Conservation (phyloP, 345 rosid genomes). For the Salix dunnii region DNA sequence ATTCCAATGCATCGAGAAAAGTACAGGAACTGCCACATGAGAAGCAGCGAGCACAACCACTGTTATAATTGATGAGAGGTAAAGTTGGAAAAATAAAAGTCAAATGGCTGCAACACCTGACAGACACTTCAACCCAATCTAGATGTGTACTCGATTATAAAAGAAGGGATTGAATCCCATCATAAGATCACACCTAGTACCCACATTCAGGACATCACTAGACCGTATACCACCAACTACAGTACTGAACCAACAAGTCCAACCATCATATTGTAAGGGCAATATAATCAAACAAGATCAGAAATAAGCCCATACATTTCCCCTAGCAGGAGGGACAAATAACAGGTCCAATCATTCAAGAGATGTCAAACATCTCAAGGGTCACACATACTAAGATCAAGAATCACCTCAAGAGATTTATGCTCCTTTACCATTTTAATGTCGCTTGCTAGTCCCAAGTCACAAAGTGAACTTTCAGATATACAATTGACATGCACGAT, state of each 20-base stretch:
- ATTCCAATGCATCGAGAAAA: not conserved
- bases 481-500: conserved; percentile 68
- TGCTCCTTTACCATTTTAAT: conserved; percentile 58
- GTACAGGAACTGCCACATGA: not conserved
- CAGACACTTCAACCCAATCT: too few relatives aligned
- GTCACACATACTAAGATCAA: not conserved
- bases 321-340: not conserved
- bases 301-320: not conserved
- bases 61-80: too few relatives aligned
- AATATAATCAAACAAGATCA: not conserved
- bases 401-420: not conserved
- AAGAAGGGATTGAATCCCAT: too few relatives aligned
- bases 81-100: not conserved
- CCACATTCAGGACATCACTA: too few relatives aligned
- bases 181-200: too few relatives aligned
- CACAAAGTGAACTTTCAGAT: conserved; percentile 43
- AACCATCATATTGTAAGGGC: not conserved
- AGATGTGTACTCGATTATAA: too few relatives aligned
- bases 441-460: conserved; percentile 43
- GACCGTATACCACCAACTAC: not conserved
- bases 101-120: too few relatives aligned
- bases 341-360: not conserved
- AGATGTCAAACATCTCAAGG: not conserved
- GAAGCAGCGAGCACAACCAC: not conserved
- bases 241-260: not conserved